A percentile compares a stretch with the other conserved stretches of the same genome.
These are phyloP conservation scores for Hyaloperonospora brassicae DNA, from an alignment of 352 stramenopile species.

Conservation along the genomic window DNA sequence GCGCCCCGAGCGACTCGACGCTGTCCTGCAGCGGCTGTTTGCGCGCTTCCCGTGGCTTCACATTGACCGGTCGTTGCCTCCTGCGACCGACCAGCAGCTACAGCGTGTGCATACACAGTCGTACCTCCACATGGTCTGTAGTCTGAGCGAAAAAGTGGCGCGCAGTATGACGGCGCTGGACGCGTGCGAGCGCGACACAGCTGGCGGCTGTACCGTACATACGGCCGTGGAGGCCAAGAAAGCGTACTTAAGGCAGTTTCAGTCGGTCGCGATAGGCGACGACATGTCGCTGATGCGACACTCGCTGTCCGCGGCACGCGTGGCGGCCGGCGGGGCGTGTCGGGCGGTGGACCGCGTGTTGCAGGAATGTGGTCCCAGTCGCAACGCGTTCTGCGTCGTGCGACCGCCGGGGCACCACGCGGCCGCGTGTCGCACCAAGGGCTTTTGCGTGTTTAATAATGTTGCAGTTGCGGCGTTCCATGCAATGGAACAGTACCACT, in stretches of 20 bases:
- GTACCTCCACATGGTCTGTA: conserved; percentile 46
- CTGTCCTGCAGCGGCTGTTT: conserved; percentile 30
- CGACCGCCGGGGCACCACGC: conserved; percentile 58
- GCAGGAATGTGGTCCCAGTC: neutral
- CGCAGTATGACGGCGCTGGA: conserved; percentile 53
- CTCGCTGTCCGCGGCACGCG: conserved; percentile 50
- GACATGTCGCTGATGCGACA: conserved; percentile 65
- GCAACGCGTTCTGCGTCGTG: conserved; percentile 87
- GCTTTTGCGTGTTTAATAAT: conserved; percentile 97
- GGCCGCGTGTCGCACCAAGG: conserved; percentile 37
- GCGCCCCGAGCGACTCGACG: conserved; percentile 43
- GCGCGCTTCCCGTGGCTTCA: conserved; percentile 30
- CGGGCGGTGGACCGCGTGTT: conserved; percentile 59
- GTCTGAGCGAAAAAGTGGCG: conserved; percentile 50
- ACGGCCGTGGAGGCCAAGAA: conserved; percentile 29
- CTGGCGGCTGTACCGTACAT: conserved; percentile 6
- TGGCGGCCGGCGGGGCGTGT: conserved; percentile 72
- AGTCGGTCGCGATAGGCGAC: conserved; percentile 58
- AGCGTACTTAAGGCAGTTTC: conserved; percentile 50
- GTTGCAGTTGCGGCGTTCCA: conserved; percentile 91
- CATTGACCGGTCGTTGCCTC: conserved; percentile 18
- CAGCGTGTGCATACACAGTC: conserved; percentile 46
- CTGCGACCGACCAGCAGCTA: conserved; percentile 42
- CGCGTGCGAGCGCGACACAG: conserved; percentile 3
- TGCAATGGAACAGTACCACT: conserved; percentile 61